Percentiles rank a stretch among this genome's conserved stretches.
Evolutionary conservation across 176 grass and related monocot species (phyloP).

Genomic region (Miscanthus lutarioriparius): DNA sequence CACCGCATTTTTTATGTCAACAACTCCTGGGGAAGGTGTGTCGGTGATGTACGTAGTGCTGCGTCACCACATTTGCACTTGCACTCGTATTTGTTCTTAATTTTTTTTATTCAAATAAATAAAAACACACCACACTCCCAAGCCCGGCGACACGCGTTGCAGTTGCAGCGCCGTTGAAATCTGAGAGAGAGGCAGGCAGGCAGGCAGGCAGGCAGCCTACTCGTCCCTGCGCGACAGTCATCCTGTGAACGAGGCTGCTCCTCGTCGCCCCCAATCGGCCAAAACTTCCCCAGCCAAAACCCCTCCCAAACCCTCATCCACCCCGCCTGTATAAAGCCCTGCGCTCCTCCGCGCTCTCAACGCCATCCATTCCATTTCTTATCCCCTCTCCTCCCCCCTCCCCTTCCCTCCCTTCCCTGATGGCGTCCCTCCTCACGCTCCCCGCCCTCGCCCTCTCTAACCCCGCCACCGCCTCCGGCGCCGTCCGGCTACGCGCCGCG

Average conservation of each 20-base stretch:
- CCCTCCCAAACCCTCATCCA: constrained; percentile 42
- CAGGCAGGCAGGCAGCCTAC: too few relatives aligned
- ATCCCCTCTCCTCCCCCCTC: not conserved
- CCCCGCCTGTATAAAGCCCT: constrained; percentile 26
- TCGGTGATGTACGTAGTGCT: too few relatives aligned
- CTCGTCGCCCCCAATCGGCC: not conserved
- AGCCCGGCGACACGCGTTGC: too few relatives aligned
- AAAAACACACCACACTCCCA: too few relatives aligned
- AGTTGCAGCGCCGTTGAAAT: too few relatives aligned
- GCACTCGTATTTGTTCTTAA: too few relatives aligned
- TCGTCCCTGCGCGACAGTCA: not conserved
- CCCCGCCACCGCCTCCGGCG: constrained; percentile 9
- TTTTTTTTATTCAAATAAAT: too few relatives aligned
- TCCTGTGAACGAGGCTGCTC: constrained; percentile 32
- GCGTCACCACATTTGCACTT: too few relatives aligned
- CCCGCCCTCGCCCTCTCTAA: constrained; percentile 64
- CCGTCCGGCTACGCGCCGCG: constrained; percentile 17
- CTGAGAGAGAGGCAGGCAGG: too few relatives aligned
- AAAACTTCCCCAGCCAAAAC: constrained; percentile 40
- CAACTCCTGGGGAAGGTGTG: too few relatives aligned
- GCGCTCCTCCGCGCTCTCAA: not conserved
- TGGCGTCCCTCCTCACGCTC: constrained; percentile 70
- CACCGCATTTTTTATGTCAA: too few relatives aligned
- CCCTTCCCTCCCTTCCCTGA: not conserved
- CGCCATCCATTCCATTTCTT: constrained; percentile 73